Conservation (phyloP, 306 rosid species). For the Sicyos baderoa region DNA sequence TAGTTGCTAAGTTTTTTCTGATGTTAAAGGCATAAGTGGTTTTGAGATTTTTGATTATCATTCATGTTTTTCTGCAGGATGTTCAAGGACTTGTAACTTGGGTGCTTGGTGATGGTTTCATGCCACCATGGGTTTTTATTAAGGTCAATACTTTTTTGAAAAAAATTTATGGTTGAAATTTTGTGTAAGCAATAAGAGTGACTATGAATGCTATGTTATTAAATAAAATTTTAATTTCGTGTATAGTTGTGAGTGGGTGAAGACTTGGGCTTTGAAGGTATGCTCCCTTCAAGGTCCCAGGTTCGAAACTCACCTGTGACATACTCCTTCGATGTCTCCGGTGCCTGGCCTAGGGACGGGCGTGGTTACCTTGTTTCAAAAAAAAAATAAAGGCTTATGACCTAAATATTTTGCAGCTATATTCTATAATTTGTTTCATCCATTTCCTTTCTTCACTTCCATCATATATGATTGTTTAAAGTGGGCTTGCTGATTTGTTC, state of each 20-base stretch:
- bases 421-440: neutral
- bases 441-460: neutral
- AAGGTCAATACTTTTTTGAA: slow-evolving; percentile 43
- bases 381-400: neutral
- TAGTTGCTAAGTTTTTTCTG: neutral
- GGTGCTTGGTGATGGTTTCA: slow-evolving; percentile 91
- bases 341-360: no score
- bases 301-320: no score
- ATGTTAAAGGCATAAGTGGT: neutral
- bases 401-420: neutral
- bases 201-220: neutral
- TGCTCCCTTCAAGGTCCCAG: no score
- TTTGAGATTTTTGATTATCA: neutral
- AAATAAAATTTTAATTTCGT: neutral
- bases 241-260: neutral
- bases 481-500: neutral
- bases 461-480: no score
- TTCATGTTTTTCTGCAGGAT: slow-evolving; percentile 46
- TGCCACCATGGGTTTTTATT: slow-evolving; percentile 93
- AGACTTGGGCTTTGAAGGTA: no score
- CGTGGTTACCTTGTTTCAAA: no score
- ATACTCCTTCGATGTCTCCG: no score
- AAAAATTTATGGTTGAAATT: no score
- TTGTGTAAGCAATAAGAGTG: neutral
- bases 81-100: slow-evolving; percentile 89